A percentile compares a stretch with the other conserved stretches of the same genome.
phyloP scores from a whole-genome alignment of 352 stramenopile species.

The Phytophthora chlamydospora region DNA sequence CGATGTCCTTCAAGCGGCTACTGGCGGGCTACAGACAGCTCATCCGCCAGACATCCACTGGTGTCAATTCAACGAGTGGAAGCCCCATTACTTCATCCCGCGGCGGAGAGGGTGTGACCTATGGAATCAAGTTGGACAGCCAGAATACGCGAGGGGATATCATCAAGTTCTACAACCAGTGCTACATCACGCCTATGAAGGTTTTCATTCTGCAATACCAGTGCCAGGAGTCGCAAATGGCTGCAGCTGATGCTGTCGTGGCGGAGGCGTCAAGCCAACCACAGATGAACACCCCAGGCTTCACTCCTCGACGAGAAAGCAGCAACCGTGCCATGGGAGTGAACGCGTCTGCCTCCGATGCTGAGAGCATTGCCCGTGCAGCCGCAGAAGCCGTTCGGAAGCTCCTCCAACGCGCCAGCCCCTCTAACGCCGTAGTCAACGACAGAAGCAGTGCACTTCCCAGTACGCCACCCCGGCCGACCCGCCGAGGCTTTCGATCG shows the following conservation, averaged over 20 bases:
- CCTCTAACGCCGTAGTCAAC: slow-evolving; percentile 2
- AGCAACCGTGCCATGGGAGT: slow-evolving; percentile 42
- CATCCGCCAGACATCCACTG: slow-evolving; percentile 38
- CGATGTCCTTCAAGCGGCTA: slow-evolving; percentile 76
- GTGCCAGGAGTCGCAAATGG: slow-evolving; percentile 81
- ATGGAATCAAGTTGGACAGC: slow-evolving; percentile 78
- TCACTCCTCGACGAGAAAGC: slow-evolving; percentile 44
- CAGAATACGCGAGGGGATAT: slow-evolving; percentile 73
- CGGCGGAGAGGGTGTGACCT: slow-evolving; percentile 69
- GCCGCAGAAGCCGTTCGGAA: slow-evolving; percentile 75
- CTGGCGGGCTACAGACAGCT: slow-evolving; percentile 81
- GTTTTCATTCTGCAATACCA: slow-evolving; percentile 89
- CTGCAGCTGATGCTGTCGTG: slow-evolving; percentile 70
- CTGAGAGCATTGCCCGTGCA: slow-evolving; percentile 80
- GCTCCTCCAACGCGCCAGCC: slow-evolving; percentile 20
- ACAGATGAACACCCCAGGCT: slow-evolving; percentile 43
- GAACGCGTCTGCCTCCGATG: slow-evolving; percentile 66
- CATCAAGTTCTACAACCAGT: slow-evolving; percentile 91
- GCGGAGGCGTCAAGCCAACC: slow-evolving; percentile 34
- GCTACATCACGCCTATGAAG: slow-evolving; percentile 86
- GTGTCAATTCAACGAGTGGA: slow-evolving; percentile 14
- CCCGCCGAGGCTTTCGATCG: slow-evolving; percentile 27
- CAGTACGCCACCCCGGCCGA: slow-evolving; percentile 50
- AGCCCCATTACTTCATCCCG: slow-evolving; percentile 37
- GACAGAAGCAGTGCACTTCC: slow-evolving; percentile 43